Evolutionary conservation across 2,329 filamentous ascomycete genomes (phyloP).

Genomic region (Periconia sp.): DNA sequence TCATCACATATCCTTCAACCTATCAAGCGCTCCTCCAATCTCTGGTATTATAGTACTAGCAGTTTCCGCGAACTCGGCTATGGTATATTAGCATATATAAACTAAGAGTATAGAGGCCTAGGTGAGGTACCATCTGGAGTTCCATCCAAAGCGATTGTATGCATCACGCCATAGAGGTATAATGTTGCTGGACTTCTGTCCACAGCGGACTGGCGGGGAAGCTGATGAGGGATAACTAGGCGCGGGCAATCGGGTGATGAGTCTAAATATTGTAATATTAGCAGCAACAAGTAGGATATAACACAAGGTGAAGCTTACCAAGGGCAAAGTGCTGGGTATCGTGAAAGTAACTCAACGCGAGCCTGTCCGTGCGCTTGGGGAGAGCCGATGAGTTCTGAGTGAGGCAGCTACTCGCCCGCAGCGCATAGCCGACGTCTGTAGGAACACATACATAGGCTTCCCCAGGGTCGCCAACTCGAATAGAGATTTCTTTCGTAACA

Average conservation of each 20-base stretch:
- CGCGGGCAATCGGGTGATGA: too few species aligned
- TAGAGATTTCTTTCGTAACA: conserved; percentile 18
- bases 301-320: conserved; percentile 10
- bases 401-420: conserved; percentile 13
- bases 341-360: conserved; percentile 15
- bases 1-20: too few species aligned
- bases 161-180: conserved; percentile 5
- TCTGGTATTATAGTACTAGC: too few species aligned
- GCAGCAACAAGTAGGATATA: conserved; percentile 14
- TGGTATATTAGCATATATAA: too few species aligned
- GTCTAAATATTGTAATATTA: conserved; percentile 11
- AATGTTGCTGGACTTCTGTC: neutral
- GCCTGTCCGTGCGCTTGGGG: conserved; percentile 10
- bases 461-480: conserved; percentile 16
- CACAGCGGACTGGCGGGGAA: too few species aligned
- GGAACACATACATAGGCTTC: conserved; percentile 23
- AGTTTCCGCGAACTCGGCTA: too few species aligned
- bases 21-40: too few species aligned
- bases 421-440: conserved; percentile 21
- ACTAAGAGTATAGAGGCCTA: too few species aligned
- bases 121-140: too few species aligned
- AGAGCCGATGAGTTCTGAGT: conserved; percentile 8
- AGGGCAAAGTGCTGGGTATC: conserved; percentile 19
- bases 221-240: too few species aligned
- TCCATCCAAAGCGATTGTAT: conserved; percentile 13